Evolutionary conservation across 192 early-diverging fungal genomes (phyloP).

Genomic region (Backusella sp.): DNA sequence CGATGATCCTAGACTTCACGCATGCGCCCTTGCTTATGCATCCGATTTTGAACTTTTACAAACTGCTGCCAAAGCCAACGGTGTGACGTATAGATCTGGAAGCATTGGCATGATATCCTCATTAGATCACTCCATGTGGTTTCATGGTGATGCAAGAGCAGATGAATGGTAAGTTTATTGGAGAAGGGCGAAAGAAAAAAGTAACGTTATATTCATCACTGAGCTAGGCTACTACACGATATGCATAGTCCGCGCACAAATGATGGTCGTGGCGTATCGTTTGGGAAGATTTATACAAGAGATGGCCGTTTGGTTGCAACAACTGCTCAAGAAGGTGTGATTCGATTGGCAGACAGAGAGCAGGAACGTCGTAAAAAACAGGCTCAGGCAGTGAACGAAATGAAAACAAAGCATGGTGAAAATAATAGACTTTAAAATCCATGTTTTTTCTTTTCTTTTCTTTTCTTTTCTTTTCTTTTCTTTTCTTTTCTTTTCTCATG

Average conservation of each 20-base stretch:
- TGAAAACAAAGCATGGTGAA: not conserved
- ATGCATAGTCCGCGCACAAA: constrained; percentile 70
- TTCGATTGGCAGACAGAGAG: constrained; percentile 38
- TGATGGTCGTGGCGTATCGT: constrained; percentile 75
- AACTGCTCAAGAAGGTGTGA: constrained; percentile 83
- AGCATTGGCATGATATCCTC: constrained; percentile 58
- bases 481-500: too few relatives aligned
- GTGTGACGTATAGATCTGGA: not conserved
- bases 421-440: not conserved
- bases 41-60: constrained; percentile 54
- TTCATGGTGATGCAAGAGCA: constrained; percentile 78
- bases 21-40: constrained; percentile 51
- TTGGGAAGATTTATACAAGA: constrained; percentile 74
- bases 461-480: too few relatives aligned
- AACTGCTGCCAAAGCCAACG: constrained; percentile 35
- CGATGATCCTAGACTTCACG: constrained; percentile 60
- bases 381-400: not conserved
- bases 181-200: not conserved
- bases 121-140: constrained; percentile 81
- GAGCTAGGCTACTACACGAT: constrained; percentile 64
- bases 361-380: constrained; percentile 21
- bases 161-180: constrained; percentile 70
- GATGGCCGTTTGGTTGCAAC: constrained; percentile 80
- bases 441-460: not conserved
- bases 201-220: not conserved